Evolutionary conservation across 1,284 basidiomycete species (phyloP).

Genomic region (Paramarasmius palmivorus): DNA sequence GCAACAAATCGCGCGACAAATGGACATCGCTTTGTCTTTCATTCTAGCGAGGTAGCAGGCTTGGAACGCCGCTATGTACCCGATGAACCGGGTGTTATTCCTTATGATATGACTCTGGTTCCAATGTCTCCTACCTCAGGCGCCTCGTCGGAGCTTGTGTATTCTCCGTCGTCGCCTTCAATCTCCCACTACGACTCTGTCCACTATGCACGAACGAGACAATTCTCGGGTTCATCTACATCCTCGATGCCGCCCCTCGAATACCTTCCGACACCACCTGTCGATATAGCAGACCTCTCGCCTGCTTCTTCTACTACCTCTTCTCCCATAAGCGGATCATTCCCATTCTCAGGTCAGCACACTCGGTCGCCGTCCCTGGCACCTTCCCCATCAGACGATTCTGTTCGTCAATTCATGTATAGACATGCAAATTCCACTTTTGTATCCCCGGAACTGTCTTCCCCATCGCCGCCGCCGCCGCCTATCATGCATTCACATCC

Average conservation of each 20-base stretch:
- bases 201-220: too few species aligned
- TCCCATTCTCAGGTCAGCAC: conserved; percentile 17
- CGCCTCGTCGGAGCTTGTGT: conserved; percentile 13
- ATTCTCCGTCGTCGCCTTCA: background rate
- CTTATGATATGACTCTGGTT: conserved; percentile 31
- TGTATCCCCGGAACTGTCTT: background rate
- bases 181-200: background rate
- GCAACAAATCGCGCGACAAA: conserved; percentile 72
- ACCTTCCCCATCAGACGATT: conserved; percentile 17
- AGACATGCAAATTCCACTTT: conserved; percentile 2
- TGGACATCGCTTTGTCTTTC: conserved; percentile 88
- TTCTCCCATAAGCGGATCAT: conserved; percentile 26
- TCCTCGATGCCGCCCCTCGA: conserved; percentile 22
- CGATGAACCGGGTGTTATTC: conserved; percentile 69
- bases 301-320: conserved; percentile 26
- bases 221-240: background rate
- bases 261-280: conserved; percentile 40
- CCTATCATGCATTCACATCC: conserved; percentile 8
- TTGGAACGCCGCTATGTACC: conserved; percentile 71
- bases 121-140: conserved; percentile 18
- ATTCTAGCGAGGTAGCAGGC: conserved; percentile 74
- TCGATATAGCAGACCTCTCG: conserved; percentile 33
- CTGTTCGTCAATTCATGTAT: conserved; percentile 8
- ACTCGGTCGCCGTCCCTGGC: conserved; percentile 18
- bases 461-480: conserved; percentile 14